These are phyloP conservation scores for Kurtzmaniella quercitrusa DNA, from an alignment of 1,139 yeast genomes.

Conservation along the genomic window DNA sequence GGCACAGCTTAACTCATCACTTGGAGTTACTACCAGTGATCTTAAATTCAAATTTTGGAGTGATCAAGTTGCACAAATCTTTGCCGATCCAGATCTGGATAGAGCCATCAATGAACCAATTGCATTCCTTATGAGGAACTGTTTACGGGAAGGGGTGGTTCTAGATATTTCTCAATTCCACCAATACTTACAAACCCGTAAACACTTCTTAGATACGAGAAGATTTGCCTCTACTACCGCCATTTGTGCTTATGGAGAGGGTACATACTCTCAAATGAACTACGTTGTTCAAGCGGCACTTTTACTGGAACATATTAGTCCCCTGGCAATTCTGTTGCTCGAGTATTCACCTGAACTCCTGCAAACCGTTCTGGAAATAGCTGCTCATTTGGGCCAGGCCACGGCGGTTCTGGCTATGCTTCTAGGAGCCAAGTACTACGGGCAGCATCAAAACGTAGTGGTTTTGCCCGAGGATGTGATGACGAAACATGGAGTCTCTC, in stretches of 20 bases:
- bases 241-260: constrained; percentile 78
- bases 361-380: constrained; percentile 50
- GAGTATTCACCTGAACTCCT: constrained; percentile 44
- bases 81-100: constrained; percentile 34
- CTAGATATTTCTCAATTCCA: constrained; percentile 53
- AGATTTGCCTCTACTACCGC: constrained; percentile 51
- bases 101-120: constrained; percentile 59
- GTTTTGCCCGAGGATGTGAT: constrained; percentile 62
- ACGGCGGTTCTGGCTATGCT: constrained; percentile 67
- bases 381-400: constrained; percentile 84
- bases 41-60: constrained; percentile 62
- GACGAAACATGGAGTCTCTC: constrained; percentile 53
- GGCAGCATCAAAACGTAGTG: constrained; percentile 45
- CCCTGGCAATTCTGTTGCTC: constrained; percentile 49
- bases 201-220: constrained; percentile 41
- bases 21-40: constrained; percentile 46
- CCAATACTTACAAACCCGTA: constrained; percentile 60
- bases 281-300: constrained; percentile 63
- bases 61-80: constrained; percentile 43
- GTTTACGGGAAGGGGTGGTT: constrained; percentile 45
- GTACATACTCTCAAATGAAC: constrained; percentile 69
- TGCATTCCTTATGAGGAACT: constrained; percentile 51
- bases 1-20: constrained; percentile 21
- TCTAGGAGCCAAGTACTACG: constrained; percentile 59
- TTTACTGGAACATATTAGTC: constrained; percentile 56